These are phyloP conservation scores for Boletus tomentosulus DNA, from an alignment of 768 basidiomycete species.

Conservation along the genomic window DNA sequence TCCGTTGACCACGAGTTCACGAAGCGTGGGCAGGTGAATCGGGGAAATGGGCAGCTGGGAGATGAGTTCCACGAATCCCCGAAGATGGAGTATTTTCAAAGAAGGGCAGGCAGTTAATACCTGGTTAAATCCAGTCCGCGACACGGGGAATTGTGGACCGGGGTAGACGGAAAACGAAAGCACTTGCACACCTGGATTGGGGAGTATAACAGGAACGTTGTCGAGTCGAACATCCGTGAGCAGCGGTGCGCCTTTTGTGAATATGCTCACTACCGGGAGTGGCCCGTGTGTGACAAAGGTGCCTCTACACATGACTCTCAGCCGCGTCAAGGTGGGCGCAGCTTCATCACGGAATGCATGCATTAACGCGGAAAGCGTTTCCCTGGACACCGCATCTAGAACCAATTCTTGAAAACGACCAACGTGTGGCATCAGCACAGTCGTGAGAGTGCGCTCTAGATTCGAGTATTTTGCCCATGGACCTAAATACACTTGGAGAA, in stretches of 20 bases:
- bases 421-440: constrained; percentile 29
- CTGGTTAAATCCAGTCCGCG: constrained; percentile 22
- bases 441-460: constrained; percentile 21
- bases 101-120: constrained; percentile 18
- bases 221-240: constrained; percentile 33
- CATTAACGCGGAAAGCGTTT: constrained; percentile 23
- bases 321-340: constrained; percentile 23
- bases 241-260: constrained; percentile 30
- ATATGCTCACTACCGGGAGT: constrained; percentile 20
- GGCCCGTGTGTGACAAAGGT: constrained; percentile 26
- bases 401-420: constrained; percentile 27
- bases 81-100: constrained; percentile 25
- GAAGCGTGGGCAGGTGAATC: constrained; percentile 22
- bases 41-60: constrained; percentile 17
- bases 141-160: constrained; percentile 30
- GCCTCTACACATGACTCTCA: constrained; percentile 30
- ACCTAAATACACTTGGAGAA: constrained; percentile 30
- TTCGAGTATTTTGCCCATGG: constrained; percentile 32
- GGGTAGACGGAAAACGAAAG: constrained; percentile 34
- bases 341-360: constrained; percentile 22
- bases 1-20: constrained; percentile 31
- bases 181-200: constrained; percentile 16
- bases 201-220: constrained; percentile 25
- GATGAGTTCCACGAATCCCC: constrained; percentile 29
- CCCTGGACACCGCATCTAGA: constrained; percentile 29